These are phyloP conservation scores for Aspergillus carlsbadensis DNA, from an alignment of 495 filamentous ascomycete genomes.

Conservation along the genomic window DNA sequence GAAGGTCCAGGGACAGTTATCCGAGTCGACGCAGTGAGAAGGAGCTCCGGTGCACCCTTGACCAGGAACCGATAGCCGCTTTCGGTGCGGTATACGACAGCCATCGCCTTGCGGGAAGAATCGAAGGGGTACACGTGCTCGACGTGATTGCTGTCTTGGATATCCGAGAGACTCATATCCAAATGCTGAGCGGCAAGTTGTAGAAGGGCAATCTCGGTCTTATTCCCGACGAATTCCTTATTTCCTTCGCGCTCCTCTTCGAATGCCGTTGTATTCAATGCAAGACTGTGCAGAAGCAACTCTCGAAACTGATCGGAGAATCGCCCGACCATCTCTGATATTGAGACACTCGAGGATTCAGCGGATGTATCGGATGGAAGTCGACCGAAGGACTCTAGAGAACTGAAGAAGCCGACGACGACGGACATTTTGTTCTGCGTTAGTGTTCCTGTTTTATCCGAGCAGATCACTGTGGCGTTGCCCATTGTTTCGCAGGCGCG, in stretches of 20 bases:
- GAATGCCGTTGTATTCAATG: slow-evolving; percentile 67
- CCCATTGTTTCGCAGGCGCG: slow-evolving; percentile 74
- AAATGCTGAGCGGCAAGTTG: slow-evolving; percentile 58
- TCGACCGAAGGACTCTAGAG: slow-evolving; percentile 25
- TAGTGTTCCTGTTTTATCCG: slow-evolving; percentile 69
- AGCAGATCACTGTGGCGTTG: slow-evolving; percentile 68
- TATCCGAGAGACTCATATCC: slow-evolving; percentile 61
- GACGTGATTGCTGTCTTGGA: slow-evolving; percentile 56
- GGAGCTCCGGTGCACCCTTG: slow-evolving; percentile 69
- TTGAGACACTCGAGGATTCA: not conserved
- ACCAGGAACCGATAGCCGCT: slow-evolving; percentile 61
- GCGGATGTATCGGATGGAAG: slow-evolving; percentile 32
- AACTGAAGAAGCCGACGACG: slow-evolving; percentile 60
- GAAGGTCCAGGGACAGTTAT: slow-evolving; percentile 55
- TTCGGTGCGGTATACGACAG: slow-evolving; percentile 55
- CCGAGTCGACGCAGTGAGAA: slow-evolving; percentile 50
- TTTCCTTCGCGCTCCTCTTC: slow-evolving; percentile 58
- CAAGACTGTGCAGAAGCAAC: slow-evolving; percentile 59
- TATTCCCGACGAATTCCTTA: slow-evolving; percentile 61
- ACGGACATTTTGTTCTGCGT: slow-evolving; percentile 74
- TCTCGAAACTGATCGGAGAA: slow-evolving; percentile 56
- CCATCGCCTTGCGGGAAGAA: slow-evolving; percentile 69
- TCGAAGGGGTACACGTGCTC: slow-evolving; percentile 68
- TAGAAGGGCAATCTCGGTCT: slow-evolving; percentile 67
- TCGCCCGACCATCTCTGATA: not conserved